phyloP scores from a whole-genome alignment of 257 asterid species.

The Capsicum pubescens region DNA sequence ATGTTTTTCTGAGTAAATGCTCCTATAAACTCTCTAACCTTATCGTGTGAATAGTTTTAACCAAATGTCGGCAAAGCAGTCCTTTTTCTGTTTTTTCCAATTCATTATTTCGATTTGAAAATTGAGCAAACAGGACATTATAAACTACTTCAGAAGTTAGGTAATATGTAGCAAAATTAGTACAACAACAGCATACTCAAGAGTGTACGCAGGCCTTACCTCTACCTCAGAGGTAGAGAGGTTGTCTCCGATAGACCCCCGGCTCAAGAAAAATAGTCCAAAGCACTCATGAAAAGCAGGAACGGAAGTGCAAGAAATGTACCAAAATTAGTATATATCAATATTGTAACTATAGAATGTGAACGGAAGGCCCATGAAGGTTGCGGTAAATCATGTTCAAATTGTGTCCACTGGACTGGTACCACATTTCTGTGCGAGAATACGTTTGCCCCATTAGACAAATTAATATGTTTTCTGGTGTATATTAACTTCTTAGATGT shows the following conservation, averaged over 20 bases:
- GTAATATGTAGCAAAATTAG: neutral
- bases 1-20: too few species aligned
- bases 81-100: neutral
- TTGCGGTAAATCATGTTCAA: conserved; percentile 14
- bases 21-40: neutral
- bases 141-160: neutral
- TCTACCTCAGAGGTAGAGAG: too few species aligned
- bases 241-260: too few species aligned
- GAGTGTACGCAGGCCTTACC: too few species aligned
- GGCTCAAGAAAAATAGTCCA: too few species aligned
- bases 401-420: neutral
- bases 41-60: neutral
- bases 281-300: too few species aligned
- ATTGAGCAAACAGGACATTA: neutral
- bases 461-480: neutral
- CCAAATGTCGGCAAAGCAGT: neutral
- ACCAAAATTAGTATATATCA: neutral
- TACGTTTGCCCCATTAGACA: neutral
- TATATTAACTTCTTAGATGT: conserved; percentile 13
- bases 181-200: too few species aligned
- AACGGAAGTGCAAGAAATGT: neutral
- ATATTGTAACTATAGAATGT: neutral
- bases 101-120: neutral
- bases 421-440: neutral
- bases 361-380: neutral